A percentile compares a stretch with the other conserved stretches of the same genome.
phyloP scores from a whole-genome alignment of 805 yeast genomes.

The Osmozyma mogii region DNA sequence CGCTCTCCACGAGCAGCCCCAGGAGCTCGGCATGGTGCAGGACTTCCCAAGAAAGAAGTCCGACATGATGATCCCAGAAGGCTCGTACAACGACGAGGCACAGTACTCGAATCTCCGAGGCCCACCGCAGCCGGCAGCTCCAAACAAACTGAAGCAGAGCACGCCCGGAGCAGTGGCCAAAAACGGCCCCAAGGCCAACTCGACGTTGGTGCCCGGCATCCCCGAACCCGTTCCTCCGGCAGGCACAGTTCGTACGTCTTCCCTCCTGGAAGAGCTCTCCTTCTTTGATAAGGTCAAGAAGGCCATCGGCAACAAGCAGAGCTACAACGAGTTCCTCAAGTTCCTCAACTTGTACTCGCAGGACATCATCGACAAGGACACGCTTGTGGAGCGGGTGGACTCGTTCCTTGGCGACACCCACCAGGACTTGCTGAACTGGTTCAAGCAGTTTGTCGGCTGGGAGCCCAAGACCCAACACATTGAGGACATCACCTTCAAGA shows the following conservation, averaged over 20 bases:
- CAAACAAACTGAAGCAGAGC: slow-evolving; percentile 5
- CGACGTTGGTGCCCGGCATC: slow-evolving; percentile 74
- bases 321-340: slow-evolving; percentile 88
- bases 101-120: slow-evolving; percentile 43
- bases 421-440: slow-evolving; percentile 80
- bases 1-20: slow-evolving; percentile 4
- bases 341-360: slow-evolving; percentile 81
- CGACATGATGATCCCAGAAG: slow-evolving; percentile 24
- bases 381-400: slow-evolving; percentile 77
- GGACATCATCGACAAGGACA: slow-evolving; percentile 76
- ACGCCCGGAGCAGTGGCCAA: slow-evolving; percentile 9
- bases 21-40: slow-evolving; percentile 4
- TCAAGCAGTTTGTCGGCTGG: slow-evolving; percentile 83
- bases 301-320: slow-evolving; percentile 78
- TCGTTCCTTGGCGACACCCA: slow-evolving; percentile 73
- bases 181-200: slow-evolving; percentile 31
- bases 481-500: slow-evolving; percentile 81
- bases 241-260: slow-evolving; percentile 41
- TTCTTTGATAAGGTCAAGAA: slow-evolving; percentile 92
- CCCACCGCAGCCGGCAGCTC: slow-evolving; percentile 13
- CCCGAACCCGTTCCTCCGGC: slow-evolving; percentile 70
- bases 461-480: slow-evolving; percentile 79
- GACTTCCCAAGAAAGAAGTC: slow-evolving; percentile 8
- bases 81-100: slow-evolving; percentile 35
- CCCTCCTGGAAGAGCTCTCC: slow-evolving; percentile 73